Evolutionary conservation across 106 monocot species (phyloP).

Genomic region (Gastrodia elata): DNA sequence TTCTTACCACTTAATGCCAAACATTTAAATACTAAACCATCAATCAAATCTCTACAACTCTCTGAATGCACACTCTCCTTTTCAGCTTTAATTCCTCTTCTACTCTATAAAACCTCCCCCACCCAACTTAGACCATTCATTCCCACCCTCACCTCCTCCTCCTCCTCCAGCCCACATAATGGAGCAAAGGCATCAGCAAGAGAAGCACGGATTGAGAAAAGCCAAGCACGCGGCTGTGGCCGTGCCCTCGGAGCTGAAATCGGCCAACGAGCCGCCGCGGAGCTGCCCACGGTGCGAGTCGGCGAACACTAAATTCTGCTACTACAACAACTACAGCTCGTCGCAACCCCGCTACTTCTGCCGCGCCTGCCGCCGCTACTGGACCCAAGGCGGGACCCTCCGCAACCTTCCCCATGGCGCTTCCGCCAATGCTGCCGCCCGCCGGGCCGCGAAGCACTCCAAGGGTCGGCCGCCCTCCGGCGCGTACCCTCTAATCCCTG

Average conservation of each 20-base stretch:
- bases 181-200: not conserved
- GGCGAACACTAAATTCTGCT: constrained; percentile 90
- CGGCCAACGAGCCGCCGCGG: not conserved
- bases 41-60: not conserved
- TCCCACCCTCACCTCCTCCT: not conserved
- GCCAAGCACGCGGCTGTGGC: too few relatives aligned
- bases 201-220: not conserved
- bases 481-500: not conserved
- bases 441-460: not conserved
- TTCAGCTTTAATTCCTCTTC: not conserved
- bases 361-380: constrained; percentile 2
- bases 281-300: constrained; percentile 82
- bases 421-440: not conserved
- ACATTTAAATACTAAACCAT: too few relatives aligned
- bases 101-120: not conserved
- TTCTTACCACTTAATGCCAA: not conserved
- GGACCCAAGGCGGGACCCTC: constrained; percentile 3
- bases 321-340: constrained; percentile 96
- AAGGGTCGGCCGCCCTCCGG: not conserved
- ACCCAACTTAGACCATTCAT: not conserved
- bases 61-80: not conserved
- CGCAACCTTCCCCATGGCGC: constrained; percentile 2
- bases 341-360: constrained; percentile 7
- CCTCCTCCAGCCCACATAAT: not conserved
- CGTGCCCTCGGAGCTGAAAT: not conserved